Evolutionary conservation across 208 protist genomes (phyloP), one percentile per base, ranked within the genome.

Genomic region (Willaertia magna): DNA sequence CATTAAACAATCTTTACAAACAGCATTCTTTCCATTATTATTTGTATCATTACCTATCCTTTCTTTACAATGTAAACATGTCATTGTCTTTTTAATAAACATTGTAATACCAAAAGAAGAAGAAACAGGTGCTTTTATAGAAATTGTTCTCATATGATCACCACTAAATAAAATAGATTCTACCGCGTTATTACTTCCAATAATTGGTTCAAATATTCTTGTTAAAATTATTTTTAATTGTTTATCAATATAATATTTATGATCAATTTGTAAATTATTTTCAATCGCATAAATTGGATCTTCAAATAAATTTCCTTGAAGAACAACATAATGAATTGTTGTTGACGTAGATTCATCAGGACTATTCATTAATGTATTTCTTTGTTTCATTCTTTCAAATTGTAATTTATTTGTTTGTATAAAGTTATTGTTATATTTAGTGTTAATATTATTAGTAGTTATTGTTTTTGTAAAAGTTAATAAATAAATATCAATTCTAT

Each of bases 251-350:
- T 99, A 97, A 43, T 99, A 93, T 14, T 92, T 93, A 12, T 98
- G 87, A 85, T 95, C 95, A 79, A 99, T 92, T 59, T 98, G 91
- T 14, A 99, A 88, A 0, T 95, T 98, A 89, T 98, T 99, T 11
- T 99, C 95, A 26, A 99, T 99, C 90, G 99, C 98, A 92, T 99
- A 98, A 26, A 95, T 96, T 52, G 98, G 98, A 85, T 99, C 98
- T 88, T 97, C 99, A 26, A 95, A 95, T 86, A 97, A 97, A 76
- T 95, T 91, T 43, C 88, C 85, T 76, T 91, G 91, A 39, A 44
- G 48, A 22, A 76, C 92, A 84, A 94, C 94, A 84, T 96, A 91
- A 48, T 99, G 95, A 16, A 99, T 96, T 87, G 98, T 99, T n/a
- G 95, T 92, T 26, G 99, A 93, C 87, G 97, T 90, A 88, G 98